Evolutionary conservation across 371 early-diverging fungal genomes (phyloP), one percentile per base, ranked within the genome.

Genomic region (Cokeromyces recurvatus): DNA sequence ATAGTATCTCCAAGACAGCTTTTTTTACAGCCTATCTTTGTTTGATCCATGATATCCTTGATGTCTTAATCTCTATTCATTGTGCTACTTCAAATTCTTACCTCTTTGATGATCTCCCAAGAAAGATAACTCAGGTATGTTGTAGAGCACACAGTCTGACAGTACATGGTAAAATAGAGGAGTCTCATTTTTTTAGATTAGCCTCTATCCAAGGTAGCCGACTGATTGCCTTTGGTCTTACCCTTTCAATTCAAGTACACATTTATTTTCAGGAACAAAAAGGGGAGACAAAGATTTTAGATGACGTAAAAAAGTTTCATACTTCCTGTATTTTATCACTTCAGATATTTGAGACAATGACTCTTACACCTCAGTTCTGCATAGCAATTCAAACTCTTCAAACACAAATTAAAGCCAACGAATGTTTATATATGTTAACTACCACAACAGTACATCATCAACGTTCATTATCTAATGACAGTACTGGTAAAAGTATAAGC

Each of bases 181-280:
- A 24, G 16, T 24, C 46, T 19, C 40, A 31, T 15, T 41, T 24
- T 10, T 54, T 51, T 3, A 20, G 55, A 12, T 20, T 50, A 17
- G 51, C 55, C 0, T 41, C 51, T 24, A 54, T 59, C 22, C 54
- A 59, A 23, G 59, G 59, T 1, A 46, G 38, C 15, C 50, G 59
- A 3, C 15, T 59, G 1, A 32, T 59, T 0, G 40, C 51, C 4
- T 51, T 37, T 38, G 55, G 51, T 29, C 47, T 59, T 6, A 51
- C 59, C 3, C 37, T 59, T 12, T 42, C 47, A 12, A 16, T 50
- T 10, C 59, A 59, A 38, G 22, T 45, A 4, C 43, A 45, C 20
- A 25, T 35, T 4, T 46, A 39, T n/a, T 24, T 24, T 15, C 23
- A 42, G 19, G 20, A 36, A 31, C 17, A 34, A 8, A 17, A 37